These are phyloP conservation scores for Phytophthora parvispora DNA, from an alignment of 352 stramenopile genomes.

Conservation along the genomic window DNA sequence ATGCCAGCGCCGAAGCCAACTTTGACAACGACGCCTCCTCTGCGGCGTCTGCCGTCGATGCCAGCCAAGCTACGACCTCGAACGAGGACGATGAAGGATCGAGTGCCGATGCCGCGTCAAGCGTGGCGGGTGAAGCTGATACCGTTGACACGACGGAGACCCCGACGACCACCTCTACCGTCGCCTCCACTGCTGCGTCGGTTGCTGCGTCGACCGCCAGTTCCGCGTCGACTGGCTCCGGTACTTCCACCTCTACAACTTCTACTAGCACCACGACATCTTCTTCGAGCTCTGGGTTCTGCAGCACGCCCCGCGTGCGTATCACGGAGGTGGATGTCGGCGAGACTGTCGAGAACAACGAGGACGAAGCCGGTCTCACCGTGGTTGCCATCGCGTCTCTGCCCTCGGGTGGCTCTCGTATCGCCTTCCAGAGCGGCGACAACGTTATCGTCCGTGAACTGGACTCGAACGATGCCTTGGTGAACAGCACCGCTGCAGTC, in stretches of 20 bases:
- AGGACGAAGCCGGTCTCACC: constrained; percentile 58
- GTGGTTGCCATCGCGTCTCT: constrained; percentile 56
- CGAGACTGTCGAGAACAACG: constrained; percentile 36
- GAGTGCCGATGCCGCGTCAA: no score
- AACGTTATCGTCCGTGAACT: constrained; percentile 54
- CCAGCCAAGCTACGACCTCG: constrained; percentile 1
- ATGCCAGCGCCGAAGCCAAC: constrained; percentile 2
- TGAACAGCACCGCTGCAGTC: constrained; percentile 36
- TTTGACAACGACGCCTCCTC: constrained; percentile 21
- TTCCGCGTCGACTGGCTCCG: no score
- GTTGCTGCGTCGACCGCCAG: no score
- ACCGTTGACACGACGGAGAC: no score
- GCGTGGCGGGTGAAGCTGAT: no score
- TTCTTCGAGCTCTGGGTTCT: constrained; percentile 41
- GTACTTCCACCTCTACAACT: constrained; percentile 11
- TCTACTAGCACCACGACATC: constrained; percentile 12
- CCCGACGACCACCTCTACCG: no score
- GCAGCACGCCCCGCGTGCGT: constrained; percentile 42
- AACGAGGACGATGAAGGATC: constrained; percentile 1
- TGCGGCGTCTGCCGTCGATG: neutral
- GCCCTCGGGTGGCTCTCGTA: constrained; percentile 46
- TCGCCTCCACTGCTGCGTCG: no score
- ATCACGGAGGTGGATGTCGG: constrained; percentile 55
- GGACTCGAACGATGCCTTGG: constrained; percentile 50
- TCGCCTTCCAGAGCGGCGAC: constrained; percentile 60